Percentiles rank a stretch among this genome's conserved stretches.
These are phyloP conservation scores for Euclidium syriacum DNA, from an alignment of 345 rosid genomes.

Conservation along the genomic window DNA sequence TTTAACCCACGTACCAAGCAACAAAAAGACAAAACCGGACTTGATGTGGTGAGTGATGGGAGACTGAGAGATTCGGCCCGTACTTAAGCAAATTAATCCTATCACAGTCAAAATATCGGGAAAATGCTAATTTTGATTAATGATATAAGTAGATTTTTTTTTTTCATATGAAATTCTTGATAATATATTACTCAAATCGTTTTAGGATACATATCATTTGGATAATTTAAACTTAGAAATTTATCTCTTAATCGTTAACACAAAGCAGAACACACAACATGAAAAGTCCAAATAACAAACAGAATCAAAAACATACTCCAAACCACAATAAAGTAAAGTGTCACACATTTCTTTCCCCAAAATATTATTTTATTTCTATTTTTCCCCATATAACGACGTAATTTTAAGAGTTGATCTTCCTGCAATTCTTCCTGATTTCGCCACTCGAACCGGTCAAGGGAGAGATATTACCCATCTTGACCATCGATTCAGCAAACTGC, in stretches of 20 bases:
- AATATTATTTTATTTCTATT: neutral
- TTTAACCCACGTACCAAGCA: no score
- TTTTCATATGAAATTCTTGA: no score
- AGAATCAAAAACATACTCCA: neutral
- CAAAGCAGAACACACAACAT: constrained; percentile 6
- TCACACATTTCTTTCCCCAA: neutral
- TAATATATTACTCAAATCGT: no score
- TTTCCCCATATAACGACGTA: neutral
- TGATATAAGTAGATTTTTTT: no score
- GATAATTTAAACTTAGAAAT: neutral
- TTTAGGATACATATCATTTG: no score
- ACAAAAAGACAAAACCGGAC: no score
- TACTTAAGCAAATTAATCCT: no score
- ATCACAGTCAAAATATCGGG: no score
- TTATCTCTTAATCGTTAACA: neutral
- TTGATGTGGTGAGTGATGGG: no score
- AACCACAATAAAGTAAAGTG: neutral
- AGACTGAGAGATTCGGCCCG: no score
- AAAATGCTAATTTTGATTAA: no score
- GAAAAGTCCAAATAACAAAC: neutral
- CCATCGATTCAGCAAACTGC: constrained; percentile 82
- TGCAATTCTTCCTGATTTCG: constrained; percentile 77
- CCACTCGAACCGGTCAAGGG: constrained; percentile 76
- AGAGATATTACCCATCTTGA: constrained; percentile 85
- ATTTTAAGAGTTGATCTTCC: constrained; percentile 54